phyloP scores from a whole-genome alignment of 2,329 filamentous ascomycete species.

The Coniochaeta sp. region DNA sequence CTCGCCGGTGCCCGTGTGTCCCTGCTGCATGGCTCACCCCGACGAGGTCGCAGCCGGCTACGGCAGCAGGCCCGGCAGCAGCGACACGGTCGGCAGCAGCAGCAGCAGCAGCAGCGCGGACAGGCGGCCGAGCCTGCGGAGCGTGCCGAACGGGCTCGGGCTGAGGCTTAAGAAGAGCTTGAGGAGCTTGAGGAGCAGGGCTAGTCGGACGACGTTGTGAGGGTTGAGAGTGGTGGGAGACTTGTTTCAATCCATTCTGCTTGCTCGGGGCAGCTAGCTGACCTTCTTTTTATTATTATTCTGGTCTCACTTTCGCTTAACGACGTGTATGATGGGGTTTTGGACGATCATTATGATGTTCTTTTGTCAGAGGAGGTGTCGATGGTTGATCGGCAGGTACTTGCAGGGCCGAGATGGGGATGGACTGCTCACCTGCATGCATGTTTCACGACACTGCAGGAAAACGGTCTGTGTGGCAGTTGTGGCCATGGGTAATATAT shows the following conservation, averaged over 20 bases:
- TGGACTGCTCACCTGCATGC: neutral
- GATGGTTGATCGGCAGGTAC: neutral
- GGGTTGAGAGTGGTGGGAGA: neutral
- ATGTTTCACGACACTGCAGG: neutral
- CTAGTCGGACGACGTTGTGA: neutral
- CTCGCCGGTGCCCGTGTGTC: neutral
- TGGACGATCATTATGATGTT: neutral
- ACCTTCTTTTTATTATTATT: neutral
- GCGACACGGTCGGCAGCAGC: neutral
- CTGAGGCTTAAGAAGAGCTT: neutral
- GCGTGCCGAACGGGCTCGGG: neutral
- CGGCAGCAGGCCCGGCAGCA: neutral
- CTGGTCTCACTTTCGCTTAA: neutral
- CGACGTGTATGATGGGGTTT: neutral
- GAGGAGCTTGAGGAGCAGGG: neutral
- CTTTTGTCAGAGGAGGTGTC: neutral
- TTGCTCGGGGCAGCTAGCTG: too few relatives aligned
- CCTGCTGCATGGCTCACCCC: neutral
- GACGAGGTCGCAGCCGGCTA: neutral
- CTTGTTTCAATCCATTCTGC: neutral
- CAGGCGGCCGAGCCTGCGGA: neutral
- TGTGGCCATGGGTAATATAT: neutral
- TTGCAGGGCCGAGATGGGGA: neutral
- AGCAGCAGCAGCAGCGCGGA: too few relatives aligned
- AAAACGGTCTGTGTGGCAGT: neutral